Conservation (phyloP, 306 rosid genomes). For the Quercus cerris region DNA sequence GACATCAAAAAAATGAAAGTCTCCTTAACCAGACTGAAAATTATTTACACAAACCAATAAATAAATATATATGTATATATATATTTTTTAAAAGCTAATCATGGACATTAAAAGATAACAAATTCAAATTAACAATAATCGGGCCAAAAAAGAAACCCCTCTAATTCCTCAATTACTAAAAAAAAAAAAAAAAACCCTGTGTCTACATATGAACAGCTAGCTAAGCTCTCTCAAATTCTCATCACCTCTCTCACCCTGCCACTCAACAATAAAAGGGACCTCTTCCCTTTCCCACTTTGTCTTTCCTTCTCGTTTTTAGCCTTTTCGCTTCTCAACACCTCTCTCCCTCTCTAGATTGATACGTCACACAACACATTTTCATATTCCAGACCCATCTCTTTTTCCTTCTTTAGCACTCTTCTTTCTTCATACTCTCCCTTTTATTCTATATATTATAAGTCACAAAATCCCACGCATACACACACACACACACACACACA, state of each 20-base stretch:
- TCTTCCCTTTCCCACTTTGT: slow-evolving; percentile 23
- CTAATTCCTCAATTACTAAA: too few species aligned
- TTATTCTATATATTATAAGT: neutral
- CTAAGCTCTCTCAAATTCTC: neutral
- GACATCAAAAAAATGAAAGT: too few species aligned
- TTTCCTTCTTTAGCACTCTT: slow-evolving; percentile 15
- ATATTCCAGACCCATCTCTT: slow-evolving; percentile 17
- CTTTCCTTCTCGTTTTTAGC: slow-evolving; percentile 24
- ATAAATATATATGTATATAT: too few species aligned
- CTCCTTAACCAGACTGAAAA: too few species aligned
- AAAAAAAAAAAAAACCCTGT: neutral
- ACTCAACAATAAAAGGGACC: slow-evolving; percentile 39
- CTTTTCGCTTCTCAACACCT: slow-evolving; percentile 31
- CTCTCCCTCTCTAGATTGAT: too few species aligned
- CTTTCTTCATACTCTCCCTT: neutral
- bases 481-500: neutral
- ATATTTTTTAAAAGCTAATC: neutral
- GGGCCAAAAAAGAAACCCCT: too few species aligned
- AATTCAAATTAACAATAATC: too few species aligned
- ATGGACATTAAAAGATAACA: neutral
- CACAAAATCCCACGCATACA: neutral
- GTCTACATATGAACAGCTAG: slow-evolving; percentile 55
- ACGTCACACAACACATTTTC: neutral
- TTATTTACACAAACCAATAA: neutral
- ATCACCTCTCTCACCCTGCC: slow-evolving; percentile 2